Conservation (phyloP, 1,284 basidiomycete species). For the Ceratobasidium sp. region DNA sequence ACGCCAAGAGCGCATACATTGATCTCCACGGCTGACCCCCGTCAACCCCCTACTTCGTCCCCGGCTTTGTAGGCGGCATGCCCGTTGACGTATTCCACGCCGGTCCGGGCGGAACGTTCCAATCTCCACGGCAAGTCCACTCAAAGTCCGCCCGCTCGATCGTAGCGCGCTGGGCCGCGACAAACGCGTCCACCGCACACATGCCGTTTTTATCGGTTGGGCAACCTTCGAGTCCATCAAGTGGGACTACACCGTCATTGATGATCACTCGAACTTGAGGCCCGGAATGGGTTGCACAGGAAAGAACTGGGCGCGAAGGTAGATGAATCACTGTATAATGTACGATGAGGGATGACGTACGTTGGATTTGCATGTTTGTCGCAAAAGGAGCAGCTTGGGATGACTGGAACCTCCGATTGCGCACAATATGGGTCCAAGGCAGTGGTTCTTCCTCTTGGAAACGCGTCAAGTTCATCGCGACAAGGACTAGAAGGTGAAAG, state of each 20-base stretch:
- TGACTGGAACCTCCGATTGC: slow-evolving; percentile 64
- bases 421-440: slow-evolving; percentile 78
- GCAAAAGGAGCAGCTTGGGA: slow-evolving; percentile 69
- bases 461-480: slow-evolving; percentile 64
- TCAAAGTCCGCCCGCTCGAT: slow-evolving; percentile 79
- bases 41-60: background rate
- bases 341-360: slow-evolving; percentile 59
- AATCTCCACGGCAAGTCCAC: slow-evolving; percentile 81
- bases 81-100: slow-evolving; percentile 76
- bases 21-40: background rate
- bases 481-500: slow-evolving; percentile 50
- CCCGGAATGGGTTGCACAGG: slow-evolving; percentile 61
- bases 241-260: slow-evolving; percentile 89
- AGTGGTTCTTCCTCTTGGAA: slow-evolving; percentile 77
- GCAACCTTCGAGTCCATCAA: slow-evolving; percentile 81
- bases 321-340: slow-evolving; percentile 19
- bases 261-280: slow-evolving; percentile 81
- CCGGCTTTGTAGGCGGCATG: slow-evolving; percentile 57
- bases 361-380: slow-evolving; percentile 55
- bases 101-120: slow-evolving; percentile 61
- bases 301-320: slow-evolving; percentile 66
- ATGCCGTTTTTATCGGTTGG: slow-evolving; percentile 77
- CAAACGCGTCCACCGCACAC: slow-evolving; percentile 82
- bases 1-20: background rate
- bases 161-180: slow-evolving; percentile 75